These are phyloP conservation scores for Pouteria campechiana DNA, from an alignment of 179 eudicot genomes.

Conservation along the genomic window DNA sequence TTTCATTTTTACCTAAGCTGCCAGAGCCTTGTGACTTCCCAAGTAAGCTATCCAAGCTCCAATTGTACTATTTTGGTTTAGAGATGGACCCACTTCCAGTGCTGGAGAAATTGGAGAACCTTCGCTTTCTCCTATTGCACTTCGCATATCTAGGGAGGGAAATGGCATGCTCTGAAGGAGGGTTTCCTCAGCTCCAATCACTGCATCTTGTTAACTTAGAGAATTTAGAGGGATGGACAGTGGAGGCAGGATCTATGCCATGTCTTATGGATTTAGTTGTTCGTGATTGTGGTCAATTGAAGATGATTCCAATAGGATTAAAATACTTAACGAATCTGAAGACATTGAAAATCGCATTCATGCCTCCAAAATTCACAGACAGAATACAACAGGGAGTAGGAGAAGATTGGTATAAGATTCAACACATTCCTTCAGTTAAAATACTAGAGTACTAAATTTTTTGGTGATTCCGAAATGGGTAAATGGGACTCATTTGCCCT, in stretches of 20 bases:
- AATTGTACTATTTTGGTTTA: conserved; percentile 1
- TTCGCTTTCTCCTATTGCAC: conserved; percentile 2
- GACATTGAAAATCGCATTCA: not conserved
- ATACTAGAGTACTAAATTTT: too few species aligned
- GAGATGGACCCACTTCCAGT: conserved; percentile 7
- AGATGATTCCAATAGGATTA: not conserved
- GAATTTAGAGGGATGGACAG: not conserved
- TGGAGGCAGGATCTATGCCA: not conserved
- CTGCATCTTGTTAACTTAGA: not conserved
- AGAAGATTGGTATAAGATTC: too few species aligned
- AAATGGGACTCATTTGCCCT: too few species aligned
- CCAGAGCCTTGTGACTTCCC: too few species aligned
- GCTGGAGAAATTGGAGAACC: not conserved
- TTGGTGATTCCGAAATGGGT: too few species aligned
- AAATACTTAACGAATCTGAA: not conserved
- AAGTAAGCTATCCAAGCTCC: not conserved
- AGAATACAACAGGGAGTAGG: too few species aligned
- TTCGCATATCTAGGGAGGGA: conserved; percentile 3
- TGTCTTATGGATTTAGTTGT: conserved; percentile 1
- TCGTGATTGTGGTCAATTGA: not conserved
- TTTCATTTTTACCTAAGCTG: too few species aligned
- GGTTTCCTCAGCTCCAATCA: conserved; percentile 4
- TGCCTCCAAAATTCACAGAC: too few species aligned
- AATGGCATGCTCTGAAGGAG: conserved; percentile 2
- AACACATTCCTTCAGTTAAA: too few species aligned